A percentile compares a stretch with the other conserved stretches of the same genome.
phyloP scores from a whole-genome alignment of 768 basidiomycete species.

The Kwoniella sp. region DNA sequence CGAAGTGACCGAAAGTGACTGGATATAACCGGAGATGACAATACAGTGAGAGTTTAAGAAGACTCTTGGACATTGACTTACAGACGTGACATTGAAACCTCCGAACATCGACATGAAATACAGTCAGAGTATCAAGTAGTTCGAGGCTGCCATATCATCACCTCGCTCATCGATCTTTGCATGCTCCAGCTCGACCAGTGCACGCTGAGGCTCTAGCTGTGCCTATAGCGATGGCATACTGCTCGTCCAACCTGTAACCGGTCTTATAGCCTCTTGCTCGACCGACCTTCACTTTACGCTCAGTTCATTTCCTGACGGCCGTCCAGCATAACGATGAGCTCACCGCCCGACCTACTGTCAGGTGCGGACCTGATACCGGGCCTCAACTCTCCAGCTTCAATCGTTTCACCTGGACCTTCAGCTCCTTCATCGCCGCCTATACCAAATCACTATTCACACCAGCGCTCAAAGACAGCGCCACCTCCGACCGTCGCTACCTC shows the following conservation, averaged over 20 bases:
- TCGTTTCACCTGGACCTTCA: slow-evolving; percentile 9
- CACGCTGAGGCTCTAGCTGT: no score
- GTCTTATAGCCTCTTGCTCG: no score
- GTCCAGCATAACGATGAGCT: slow-evolving; percentile 1
- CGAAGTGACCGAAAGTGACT: neutral
- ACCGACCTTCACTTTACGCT: no score
- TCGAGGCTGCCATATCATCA: slow-evolving; percentile 15
- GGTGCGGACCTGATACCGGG: slow-evolving; percentile 22
- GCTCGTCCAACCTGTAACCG: no score
- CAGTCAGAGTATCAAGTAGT: no score
- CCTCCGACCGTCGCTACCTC: slow-evolving; percentile 10
- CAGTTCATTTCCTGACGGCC: no score
- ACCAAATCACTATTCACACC: slow-evolving; percentile 2
- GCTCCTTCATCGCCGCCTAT: slow-evolving; percentile 10
- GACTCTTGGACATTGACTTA: neutral
- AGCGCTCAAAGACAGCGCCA: slow-evolving; percentile 24
- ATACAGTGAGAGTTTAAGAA: no score
- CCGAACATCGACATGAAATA: no score
- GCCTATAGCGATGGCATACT: no score
- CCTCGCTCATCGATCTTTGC: no score
- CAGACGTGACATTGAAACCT: no score
- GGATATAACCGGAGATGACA: neutral
- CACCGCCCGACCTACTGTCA: slow-evolving; percentile 12
- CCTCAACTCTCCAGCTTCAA: slow-evolving; percentile 12
- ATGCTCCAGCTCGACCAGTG: no score